These are phyloP conservation scores for Clonostachys solani DNA, from an alignment of 2,329 filamentous ascomycete species.

Conservation along the genomic window DNA sequence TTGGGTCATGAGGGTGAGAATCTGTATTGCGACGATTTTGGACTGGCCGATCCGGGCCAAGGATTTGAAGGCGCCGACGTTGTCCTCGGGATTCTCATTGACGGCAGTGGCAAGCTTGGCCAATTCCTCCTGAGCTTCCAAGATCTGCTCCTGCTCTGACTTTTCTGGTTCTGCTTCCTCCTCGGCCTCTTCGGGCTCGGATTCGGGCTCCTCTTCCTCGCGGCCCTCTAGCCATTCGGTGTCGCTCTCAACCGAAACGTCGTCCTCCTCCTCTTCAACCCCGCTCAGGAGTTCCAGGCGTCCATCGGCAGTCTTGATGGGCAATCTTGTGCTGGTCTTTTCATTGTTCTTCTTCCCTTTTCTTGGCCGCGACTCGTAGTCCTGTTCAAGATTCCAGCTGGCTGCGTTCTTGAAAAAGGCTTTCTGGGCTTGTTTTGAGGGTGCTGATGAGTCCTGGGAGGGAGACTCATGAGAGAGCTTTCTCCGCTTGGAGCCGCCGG, in stretches of 20 bases:
- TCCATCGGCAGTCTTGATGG: slow-evolving; percentile 83
- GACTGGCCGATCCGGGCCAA: slow-evolving; percentile 71
- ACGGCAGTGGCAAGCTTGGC: slow-evolving; percentile 76
- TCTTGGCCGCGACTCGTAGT: slow-evolving; percentile 77
- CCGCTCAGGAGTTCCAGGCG: slow-evolving; percentile 56
- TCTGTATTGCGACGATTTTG: slow-evolving; percentile 70
- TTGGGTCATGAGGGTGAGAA: slow-evolving; percentile 82
- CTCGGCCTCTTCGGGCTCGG: slow-evolving; percentile 26
- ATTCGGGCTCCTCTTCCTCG: slow-evolving; percentile 49
- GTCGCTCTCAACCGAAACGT: slow-evolving; percentile 55
- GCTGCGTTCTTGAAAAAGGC: slow-evolving; percentile 71
- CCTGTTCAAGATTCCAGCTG: slow-evolving; percentile 87
- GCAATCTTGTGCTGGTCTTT: slow-evolving; percentile 65
- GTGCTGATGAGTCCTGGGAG: slow-evolving; percentile 29
- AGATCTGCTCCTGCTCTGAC: slow-evolving; percentile 73
- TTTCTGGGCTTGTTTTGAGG: slow-evolving; percentile 39
- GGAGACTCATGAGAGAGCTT: slow-evolving; percentile 51
- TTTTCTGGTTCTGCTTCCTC: slow-evolving; percentile 53
- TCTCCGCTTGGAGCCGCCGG: slow-evolving; percentile 49
- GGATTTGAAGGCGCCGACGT: slow-evolving; percentile 73
- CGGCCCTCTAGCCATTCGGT: slow-evolving; percentile 60
- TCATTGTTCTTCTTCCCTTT: slow-evolving; percentile 64
- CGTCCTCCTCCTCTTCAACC: slow-evolving; percentile 53
- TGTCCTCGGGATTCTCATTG: slow-evolving; percentile 91
- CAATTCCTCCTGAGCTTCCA: slow-evolving; percentile 87